Evolutionary conservation across 164 flowering plant species (phyloP).

Genomic region (Macadamia integrifolia): DNA sequence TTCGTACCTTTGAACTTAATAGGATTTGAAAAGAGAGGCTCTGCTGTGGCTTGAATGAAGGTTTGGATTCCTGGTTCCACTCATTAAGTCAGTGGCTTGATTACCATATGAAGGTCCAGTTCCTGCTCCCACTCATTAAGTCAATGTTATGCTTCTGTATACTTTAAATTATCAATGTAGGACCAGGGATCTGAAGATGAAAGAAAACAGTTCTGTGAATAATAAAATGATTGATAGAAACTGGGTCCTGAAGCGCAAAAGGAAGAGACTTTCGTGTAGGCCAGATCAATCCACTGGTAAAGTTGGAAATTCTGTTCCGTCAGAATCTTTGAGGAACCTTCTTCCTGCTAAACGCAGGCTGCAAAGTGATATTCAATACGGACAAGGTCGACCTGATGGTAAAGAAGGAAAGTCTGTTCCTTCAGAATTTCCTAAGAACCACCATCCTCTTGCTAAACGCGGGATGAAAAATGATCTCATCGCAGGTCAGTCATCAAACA

Average conservation of each 20-base stretch:
- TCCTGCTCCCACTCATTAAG: constrained; percentile 2
- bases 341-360: too few relatives aligned
- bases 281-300: constrained; percentile 33
- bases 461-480: constrained; percentile 30
- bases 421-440: constrained; percentile 1
- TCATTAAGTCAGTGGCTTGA: constrained; percentile 14
- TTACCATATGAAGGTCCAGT: neutral
- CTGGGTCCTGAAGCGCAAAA: constrained; percentile 87
- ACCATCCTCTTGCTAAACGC: constrained; percentile 36
- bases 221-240: constrained; percentile 59
- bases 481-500: constrained; percentile 35
- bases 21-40: constrained; percentile 1
- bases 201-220: constrained; percentile 40
- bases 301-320: constrained; percentile 30
- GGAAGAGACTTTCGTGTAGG: constrained; percentile 59
- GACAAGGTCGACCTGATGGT: too few relatives aligned
- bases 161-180: constrained; percentile 16
- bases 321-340: constrained; percentile 33
- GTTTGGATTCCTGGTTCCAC: constrained; percentile 2
- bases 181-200: constrained; percentile 39
- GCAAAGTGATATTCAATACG: too few relatives aligned
- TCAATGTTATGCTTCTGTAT: constrained; percentile 17
- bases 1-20: neutral
- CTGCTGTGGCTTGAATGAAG: neutral
- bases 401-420: too few relatives aligned